These are phyloP conservation scores for Ganoderma multipileum DNA, from an alignment of 1,284 basidiomycete genomes.

Conservation along the genomic window DNA sequence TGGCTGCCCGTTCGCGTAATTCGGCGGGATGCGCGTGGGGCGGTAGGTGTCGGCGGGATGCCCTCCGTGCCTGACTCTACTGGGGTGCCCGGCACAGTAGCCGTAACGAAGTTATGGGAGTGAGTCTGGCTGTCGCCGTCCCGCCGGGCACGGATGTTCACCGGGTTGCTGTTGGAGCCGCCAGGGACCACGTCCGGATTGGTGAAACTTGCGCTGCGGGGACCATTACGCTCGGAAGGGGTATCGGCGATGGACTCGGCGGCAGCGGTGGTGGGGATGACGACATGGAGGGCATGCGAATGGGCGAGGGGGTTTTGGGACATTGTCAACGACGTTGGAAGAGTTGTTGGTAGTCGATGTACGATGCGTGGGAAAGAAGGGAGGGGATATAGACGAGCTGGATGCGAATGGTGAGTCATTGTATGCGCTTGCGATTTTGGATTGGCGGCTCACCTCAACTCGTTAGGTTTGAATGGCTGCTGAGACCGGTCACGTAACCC, in stretches of 20 bases:
- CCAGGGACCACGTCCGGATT: not conserved
- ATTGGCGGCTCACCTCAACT: not conserved
- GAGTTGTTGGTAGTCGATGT: not conserved
- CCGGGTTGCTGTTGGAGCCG: not conserved
- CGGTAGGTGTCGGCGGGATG: not conserved
- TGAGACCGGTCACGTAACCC: not conserved
- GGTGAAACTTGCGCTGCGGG: not conserved
- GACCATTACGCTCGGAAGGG: not conserved
- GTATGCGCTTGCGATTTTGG: not conserved
- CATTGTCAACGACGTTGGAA: not conserved
- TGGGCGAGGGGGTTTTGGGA: slow-evolving; percentile 3
- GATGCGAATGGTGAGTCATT: not conserved
- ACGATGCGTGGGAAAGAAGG: not conserved
- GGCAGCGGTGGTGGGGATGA: slow-evolving; percentile 6
- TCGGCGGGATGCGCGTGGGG: slow-evolving; percentile 8
- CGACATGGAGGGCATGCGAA: slow-evolving; percentile 10
- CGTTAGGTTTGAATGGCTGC: not conserved
- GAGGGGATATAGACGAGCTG: not conserved
- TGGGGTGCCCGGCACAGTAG: not conserved
- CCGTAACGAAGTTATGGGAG: not conserved
- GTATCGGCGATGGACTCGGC: not conserved
- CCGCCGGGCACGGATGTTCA: not conserved
- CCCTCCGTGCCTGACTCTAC: not conserved
- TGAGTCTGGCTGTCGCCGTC: not conserved
- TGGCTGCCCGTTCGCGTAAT: slow-evolving; percentile 5